Base-by-base conservation (phyloP, 192 early-diverging fungal genomes). In the Geranomyces michiganensis region DNA sequence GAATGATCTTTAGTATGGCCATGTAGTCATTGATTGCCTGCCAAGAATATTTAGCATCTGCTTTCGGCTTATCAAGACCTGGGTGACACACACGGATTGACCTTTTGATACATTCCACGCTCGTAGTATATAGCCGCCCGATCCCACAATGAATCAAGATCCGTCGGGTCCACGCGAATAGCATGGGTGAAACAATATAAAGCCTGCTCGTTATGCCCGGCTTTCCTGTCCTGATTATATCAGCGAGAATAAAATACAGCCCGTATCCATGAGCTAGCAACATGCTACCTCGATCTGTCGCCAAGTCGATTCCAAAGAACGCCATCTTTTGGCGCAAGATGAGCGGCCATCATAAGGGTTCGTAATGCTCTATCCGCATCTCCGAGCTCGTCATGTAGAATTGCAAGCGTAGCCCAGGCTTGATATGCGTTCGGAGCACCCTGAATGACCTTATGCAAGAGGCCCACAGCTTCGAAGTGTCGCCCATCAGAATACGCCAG, bases 321-420 rank as follows among this genome's bases (percentile, higher is more conserved):
- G 0, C 67, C 78, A 71, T 96, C 90, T 48, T 86, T 87, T 21
- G 88, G 82, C 7, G 85, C 83, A 73, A 99, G 69, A 72, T 96
- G 94, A 0, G 95, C 97, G 4, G 95, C 95, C n/a, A 99, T 89
- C 59, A 94, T 85, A 59, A 90, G 86, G 9, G 94, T 68, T 68
- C 92, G 86, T 44, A 93, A 68, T 0, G 93, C 90, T 63, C 91
- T 92, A n/a, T 78, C 77, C 14, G 71, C 67, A 62, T 91, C 85
- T 8, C 94, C 92, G 32, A 92, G 67, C 63, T 97, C 93, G 64
- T 96, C 93, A 67, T 96, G 92, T 32, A 96, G 89, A 62, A 95
- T 80, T 55, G 92, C 96, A 73, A 97, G 87, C 1, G 91, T 91
- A 62, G 84, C 84, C 97, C 97, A 99, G 17, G 94, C 95, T 31